A percentile compares a stretch with the other conserved stretches of the same genome.
Conservation (phyloP, 2,329 filamentous ascomycete genomes). For the Pseudopyrenochaeta lycopersici region DNA sequence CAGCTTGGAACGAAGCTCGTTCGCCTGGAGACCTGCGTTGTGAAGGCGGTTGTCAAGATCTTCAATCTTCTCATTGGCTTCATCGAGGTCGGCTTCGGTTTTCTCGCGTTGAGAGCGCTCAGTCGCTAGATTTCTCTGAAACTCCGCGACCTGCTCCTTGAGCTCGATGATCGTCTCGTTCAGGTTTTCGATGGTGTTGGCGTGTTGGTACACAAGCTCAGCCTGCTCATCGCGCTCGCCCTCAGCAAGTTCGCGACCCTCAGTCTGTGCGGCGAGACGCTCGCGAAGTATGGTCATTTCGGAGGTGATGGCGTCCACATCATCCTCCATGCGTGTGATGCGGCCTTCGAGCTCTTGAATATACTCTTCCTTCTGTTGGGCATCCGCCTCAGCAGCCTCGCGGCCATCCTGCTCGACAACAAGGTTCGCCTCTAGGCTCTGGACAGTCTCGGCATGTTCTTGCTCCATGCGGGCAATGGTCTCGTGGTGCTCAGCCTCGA, state of each 20-base stretch:
- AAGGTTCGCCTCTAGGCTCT: conserved; percentile 49
- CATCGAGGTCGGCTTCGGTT: conserved; percentile 55
- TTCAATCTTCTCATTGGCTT: conserved; percentile 52
- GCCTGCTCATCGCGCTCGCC: conserved; percentile 49
- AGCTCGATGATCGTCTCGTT: conserved; percentile 49
- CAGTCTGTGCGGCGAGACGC: conserved; percentile 45
- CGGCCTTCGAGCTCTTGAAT: conserved; percentile 52
- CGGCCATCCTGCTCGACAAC: conserved; percentile 49
- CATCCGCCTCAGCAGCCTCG: conserved; percentile 50
- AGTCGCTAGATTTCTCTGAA: conserved; percentile 49
- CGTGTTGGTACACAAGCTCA: conserved; percentile 45
- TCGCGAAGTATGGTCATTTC: conserved; percentile 46
- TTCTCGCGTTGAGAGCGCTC: conserved; percentile 55
- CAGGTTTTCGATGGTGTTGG: conserved; percentile 43
- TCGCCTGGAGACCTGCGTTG: conserved; percentile 55
- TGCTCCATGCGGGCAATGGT: conserved; percentile 50
- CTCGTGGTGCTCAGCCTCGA: conserved; percentile 51
- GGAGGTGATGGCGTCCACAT: conserved; percentile 43
- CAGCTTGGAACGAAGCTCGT: conserved; percentile 58
- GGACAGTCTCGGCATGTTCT: conserved; percentile 48
- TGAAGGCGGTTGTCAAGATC: conserved; percentile 52
- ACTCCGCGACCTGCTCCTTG: conserved; percentile 48
- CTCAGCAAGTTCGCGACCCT: conserved; percentile 46
- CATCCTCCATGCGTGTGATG: conserved; percentile 47
- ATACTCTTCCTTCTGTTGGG: conserved; percentile 47